phyloP scores from a whole-genome alignment of 1,284 basidiomycete species.

The Cutaneotrichosporon sp. region DNA sequence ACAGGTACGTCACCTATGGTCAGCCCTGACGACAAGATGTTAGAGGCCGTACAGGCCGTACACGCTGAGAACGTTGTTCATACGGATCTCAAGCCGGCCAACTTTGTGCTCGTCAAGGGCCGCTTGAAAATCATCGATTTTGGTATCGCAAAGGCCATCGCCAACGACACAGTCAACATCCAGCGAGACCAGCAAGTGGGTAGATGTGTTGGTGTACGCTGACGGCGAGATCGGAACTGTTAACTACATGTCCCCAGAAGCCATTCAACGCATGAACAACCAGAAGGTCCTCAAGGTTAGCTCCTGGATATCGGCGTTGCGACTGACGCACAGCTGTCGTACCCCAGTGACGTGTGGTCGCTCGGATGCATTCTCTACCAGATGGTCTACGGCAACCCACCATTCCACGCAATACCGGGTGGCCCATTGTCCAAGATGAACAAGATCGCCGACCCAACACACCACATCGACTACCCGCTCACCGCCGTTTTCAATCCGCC shows the following conservation, averaged over 20 bases:
- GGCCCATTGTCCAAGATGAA: conserved; percentile 61
- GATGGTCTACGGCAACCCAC: conserved; percentile 89
- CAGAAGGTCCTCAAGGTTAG: conserved; percentile 52
- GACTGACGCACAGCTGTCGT: conserved; percentile 35
- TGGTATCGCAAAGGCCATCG: conserved; percentile 94
- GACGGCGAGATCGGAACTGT: conserved; percentile 75
- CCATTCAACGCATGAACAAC: conserved; percentile 64
- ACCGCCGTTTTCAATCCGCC: neutral
- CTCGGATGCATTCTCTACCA: conserved; percentile 95
- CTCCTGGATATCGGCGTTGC: neutral
- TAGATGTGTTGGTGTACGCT: conserved; percentile 6
- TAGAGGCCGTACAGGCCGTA: conserved; percentile 91
- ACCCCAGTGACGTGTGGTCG: conserved; percentile 94
- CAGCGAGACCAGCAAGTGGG: conserved; percentile 84
- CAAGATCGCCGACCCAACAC: conserved; percentile 56
- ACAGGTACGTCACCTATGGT: conserved; percentile 62
- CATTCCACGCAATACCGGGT: conserved; percentile 82
- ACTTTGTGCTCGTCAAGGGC: conserved; percentile 90
- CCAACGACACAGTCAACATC: conserved; percentile 95
- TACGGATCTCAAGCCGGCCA: conserved; percentile 92
- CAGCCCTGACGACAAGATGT: conserved; percentile 63
- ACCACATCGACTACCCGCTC: conserved; percentile 55
- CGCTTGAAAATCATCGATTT: conserved; percentile 94
- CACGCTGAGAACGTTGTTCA: conserved; percentile 96
- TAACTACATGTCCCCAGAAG: conserved; percentile 95